Percentiles rank a stretch among this genome's conserved stretches.
Conservation (phyloP, 2,329 filamentous ascomycete species). For the Epichloe scottii region DNA sequence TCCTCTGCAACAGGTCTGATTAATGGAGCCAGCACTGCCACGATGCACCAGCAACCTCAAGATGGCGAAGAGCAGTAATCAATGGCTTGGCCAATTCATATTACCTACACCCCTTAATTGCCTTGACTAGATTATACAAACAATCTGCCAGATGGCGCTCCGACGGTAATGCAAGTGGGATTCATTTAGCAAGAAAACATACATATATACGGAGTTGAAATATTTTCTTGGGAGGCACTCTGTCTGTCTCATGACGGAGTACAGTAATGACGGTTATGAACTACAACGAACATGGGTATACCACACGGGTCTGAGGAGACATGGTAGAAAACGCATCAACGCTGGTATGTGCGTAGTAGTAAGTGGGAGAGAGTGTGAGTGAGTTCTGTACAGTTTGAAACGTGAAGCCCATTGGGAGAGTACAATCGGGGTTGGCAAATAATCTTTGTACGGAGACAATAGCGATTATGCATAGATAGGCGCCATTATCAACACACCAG, state of each 20-base stretch:
- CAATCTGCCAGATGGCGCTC: neutral
- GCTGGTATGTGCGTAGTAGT: neutral
- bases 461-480: neutral
- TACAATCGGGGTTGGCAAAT: neutral
- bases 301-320: constrained; percentile 4
- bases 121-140: neutral
- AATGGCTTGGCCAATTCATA: neutral
- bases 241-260: neutral
- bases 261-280: constrained; percentile 4
- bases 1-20: neutral
- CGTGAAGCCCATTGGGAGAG: neutral
- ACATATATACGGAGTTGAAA: neutral
- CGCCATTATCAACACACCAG: neutral
- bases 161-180: neutral
- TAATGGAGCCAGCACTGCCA: constrained; percentile 23
- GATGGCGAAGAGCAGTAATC: neutral
- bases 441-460: neutral
- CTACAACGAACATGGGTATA: constrained; percentile 8
- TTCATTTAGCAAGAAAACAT: neutral
- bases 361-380: neutral
- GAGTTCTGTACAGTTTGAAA: neutral
- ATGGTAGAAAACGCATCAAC: neutral
- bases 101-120: neutral
- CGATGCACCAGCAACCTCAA: constrained; percentile 18
- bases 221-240: neutral